Percentiles rank a stretch among this genome's conserved stretches.
Conservation (phyloP, 108 stramenopile genomes). For the Skeletonema potamos region DNA sequence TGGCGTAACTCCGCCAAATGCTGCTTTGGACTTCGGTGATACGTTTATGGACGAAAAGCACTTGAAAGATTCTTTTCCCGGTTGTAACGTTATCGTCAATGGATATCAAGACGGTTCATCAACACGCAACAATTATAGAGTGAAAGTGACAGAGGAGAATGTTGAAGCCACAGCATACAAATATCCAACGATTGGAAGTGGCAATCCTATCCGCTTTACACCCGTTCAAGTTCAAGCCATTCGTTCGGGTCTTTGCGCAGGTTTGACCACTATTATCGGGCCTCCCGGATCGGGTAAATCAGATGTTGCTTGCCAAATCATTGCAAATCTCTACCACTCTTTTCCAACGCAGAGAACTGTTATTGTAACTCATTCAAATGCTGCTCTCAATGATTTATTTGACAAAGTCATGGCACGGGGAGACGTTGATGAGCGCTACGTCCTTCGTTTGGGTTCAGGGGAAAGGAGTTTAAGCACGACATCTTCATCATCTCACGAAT, state of each 20-base stretch:
- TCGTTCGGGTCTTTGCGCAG: slow-evolving; percentile 90
- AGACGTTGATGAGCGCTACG: slow-evolving; percentile 86
- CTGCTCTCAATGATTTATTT: slow-evolving; percentile 98
- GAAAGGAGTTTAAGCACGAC: slow-evolving; percentile 82
- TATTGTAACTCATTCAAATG: slow-evolving; percentile 97
- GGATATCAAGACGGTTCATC: slow-evolving; percentile 15
- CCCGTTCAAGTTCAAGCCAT: slow-evolving; percentile 95
- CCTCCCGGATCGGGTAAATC: slow-evolving; percentile 90
- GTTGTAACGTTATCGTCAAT: slow-evolving; percentile 44
- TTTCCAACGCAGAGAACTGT: slow-evolving; percentile 93
- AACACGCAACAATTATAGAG: slow-evolving; percentile 54
- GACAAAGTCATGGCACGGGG: slow-evolving; percentile 93
- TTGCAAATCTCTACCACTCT: slow-evolving; percentile 92
- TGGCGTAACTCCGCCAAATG: slow-evolving; percentile 69
- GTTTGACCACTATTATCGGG: slow-evolving; percentile 93
- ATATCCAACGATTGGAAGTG: slow-evolving; percentile 33
- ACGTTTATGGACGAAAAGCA: slow-evolving; percentile 85
- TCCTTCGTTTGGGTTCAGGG: slow-evolving; percentile 94
- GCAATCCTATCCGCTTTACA: slow-evolving; percentile 94
- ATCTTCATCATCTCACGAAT: slow-evolving; percentile 75
- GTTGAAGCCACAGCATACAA: slow-evolving; percentile 59
- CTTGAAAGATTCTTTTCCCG: slow-evolving; percentile 68
- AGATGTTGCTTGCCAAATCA: slow-evolving; percentile 96
- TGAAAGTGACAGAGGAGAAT: slow-evolving; percentile 27
- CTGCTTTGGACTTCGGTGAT: slow-evolving; percentile 87